Base-by-base conservation (phyloP, 1,284 basidiomycete species). In the Cryptococcus depauperatus region DNA sequence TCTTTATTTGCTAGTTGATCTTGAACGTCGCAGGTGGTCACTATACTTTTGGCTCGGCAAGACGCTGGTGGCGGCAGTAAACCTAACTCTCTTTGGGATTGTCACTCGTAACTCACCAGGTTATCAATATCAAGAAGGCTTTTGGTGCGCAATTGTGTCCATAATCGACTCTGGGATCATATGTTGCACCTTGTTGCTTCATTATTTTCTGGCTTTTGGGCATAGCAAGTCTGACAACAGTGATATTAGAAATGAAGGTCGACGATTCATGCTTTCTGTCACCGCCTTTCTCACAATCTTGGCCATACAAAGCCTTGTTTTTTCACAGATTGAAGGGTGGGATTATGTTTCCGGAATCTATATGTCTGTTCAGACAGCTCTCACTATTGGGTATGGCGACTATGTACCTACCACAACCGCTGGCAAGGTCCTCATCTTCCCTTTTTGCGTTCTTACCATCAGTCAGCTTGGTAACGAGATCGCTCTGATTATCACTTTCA, bases 101-200 rank as follows among this genome's bases (percentile, higher is more conserved):
- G 35, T 61, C 11, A 58, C 58, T 4, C 48, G 62, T 9, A 69
- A 69, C 43, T 44, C 46, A 0, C 39, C 54, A 1, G 67, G 59
- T 5, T 71, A 64, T 43, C 37, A 47, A 14, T 74, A 65, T 44
- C 50, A 53, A 16, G 62, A 71, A 48, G 73, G 68, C 0, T 74
- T 74, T 54, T 75, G 72, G 69, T 69, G 66, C 42, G 72, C 71
- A 3, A 68, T 75, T 26, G 52, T 72, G 18, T 70, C 70, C 3
- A 48, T 72, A 29, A 56, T 70, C 37, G 55, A 67, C 19, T 54
- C 64, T 4, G 68, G 68, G 1, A 53, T 72, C 39, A 73, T 74
- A 47, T 57, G 64, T 4, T 47, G 63, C 40, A 54, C 68, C 2
- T 59, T 74, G 2, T 37, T 68, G 2, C 51, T 65, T 26, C 72